Conservation (phyloP, 192 early-diverging fungal genomes). For the Podila horticola region DNA sequence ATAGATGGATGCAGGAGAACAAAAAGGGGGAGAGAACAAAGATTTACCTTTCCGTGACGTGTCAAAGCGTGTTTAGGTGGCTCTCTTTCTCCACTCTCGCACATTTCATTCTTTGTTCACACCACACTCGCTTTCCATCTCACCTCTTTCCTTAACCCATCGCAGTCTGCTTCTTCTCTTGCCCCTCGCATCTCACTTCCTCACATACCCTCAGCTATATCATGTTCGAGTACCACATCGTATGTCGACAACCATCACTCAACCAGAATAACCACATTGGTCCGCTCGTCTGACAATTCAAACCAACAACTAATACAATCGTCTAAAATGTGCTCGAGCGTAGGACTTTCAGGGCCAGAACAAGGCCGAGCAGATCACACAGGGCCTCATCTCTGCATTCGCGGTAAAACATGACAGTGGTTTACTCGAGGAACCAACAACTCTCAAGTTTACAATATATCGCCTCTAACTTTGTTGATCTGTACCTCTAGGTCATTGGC, state of each 20-base stretch:
- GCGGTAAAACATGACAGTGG: conserved; percentile 13
- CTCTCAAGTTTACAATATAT: no score
- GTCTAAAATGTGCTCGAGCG: no score
- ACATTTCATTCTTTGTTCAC: background rate
- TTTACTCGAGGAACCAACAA: background rate
- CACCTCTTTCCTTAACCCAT: background rate
- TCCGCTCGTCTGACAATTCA: no score
- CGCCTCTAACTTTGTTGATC: background rate
- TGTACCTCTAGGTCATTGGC: conserved; percentile 20
- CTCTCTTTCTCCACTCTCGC: background rate
- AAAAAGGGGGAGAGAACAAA: background rate
- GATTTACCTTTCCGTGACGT: background rate
- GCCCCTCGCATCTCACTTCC: background rate
- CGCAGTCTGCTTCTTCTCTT: no score
- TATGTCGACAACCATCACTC: conserved; percentile 1
- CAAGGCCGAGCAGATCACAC: conserved; percentile 40
- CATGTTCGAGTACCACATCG: conserved; percentile 49
- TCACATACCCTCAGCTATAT: background rate
- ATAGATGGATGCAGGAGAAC: background rate
- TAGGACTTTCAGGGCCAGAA: conserved; percentile 48
- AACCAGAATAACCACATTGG: background rate
- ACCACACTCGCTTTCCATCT: background rate
- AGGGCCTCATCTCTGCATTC: conserved; percentile 37
- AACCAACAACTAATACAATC: no score
- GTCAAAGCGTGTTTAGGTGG: background rate